Conservation (phyloP, 1,284 basidiomycete genomes). For the Ceratobasidium sp. region DNA sequence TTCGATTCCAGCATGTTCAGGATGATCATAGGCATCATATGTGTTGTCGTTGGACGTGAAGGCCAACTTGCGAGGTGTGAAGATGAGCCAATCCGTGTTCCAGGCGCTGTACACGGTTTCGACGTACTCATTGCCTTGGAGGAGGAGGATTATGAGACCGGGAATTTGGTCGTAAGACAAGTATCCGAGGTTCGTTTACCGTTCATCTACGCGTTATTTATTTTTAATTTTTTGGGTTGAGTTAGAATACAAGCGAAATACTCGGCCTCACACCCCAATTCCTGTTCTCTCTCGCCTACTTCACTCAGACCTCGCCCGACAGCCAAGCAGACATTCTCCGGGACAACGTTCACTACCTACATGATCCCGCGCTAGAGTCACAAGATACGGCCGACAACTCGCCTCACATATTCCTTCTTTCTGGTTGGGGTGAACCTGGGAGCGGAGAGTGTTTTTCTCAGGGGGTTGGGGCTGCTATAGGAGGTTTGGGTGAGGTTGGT, state of each 20-base stretch:
- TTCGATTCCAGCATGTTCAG: slow-evolving; percentile 74
- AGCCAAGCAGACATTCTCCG: slow-evolving; percentile 79
- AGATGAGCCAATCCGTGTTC: slow-evolving; percentile 90
- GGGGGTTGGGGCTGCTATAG: no score
- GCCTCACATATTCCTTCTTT: slow-evolving; percentile 79
- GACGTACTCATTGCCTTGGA: slow-evolving; percentile 86
- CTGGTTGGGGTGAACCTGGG: slow-evolving; percentile 77
- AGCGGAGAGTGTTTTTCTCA: slow-evolving; percentile 55
- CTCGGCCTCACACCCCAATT: slow-evolving; percentile 82
- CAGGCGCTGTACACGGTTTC: slow-evolving; percentile 88
- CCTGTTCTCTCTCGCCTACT: slow-evolving; percentile 82
- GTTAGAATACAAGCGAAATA: slow-evolving; percentile 75
- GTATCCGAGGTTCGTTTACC: slow-evolving; percentile 77
- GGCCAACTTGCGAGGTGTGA: slow-evolving; percentile 79
- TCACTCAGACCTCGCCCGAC: slow-evolving; percentile 79
- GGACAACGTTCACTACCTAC: slow-evolving; percentile 81
- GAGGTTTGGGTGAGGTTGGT: no score
- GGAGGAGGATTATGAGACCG: slow-evolving; percentile 73
- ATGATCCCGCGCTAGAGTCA: slow-evolving; percentile 65
- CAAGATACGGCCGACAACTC: slow-evolving; percentile 54
- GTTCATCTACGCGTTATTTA: slow-evolving; percentile 41
- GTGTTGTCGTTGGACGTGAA: slow-evolving; percentile 78
- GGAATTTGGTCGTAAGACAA: slow-evolving; percentile 76
- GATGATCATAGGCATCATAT: slow-evolving; percentile 81
- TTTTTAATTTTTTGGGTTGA: slow-evolving; percentile 15